phyloP scores from a whole-genome alignment of 345 rosid genomes.

The Acer negundo region DNA sequence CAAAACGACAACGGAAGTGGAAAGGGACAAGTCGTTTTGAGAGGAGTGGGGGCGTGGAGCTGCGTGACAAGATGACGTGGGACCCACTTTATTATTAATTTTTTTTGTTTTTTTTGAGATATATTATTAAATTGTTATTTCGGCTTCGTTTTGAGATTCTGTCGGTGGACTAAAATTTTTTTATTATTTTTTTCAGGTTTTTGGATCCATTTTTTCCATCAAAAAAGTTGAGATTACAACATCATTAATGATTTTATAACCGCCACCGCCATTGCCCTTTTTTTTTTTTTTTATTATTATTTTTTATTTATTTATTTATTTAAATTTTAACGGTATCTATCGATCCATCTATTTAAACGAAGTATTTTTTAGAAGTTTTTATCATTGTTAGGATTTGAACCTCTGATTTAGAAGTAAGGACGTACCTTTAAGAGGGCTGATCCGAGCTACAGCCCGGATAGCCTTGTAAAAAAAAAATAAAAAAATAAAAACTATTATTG shows the following conservation, averaged over 20 bases:
- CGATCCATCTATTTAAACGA: too few species aligned
- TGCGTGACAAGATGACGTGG: background rate
- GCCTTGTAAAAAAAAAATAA: too few species aligned
- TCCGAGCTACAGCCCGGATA: too few species aligned
- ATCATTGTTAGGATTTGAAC: too few species aligned
- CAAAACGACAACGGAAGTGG: background rate
- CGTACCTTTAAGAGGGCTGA: too few species aligned
- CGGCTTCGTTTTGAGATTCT: conserved; percentile 8
- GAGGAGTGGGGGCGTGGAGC: too few species aligned
- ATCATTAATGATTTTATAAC: background rate
- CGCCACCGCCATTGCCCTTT: background rate
- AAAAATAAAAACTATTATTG: too few species aligned
- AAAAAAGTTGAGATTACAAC: background rate
- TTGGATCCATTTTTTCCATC: background rate
- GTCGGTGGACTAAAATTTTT: conserved; percentile 3
- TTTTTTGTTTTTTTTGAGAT: background rate
- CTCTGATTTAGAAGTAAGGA: too few species aligned
- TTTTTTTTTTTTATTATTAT: too few species aligned
- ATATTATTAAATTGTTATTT: background rate
- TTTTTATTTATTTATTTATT: too few species aligned
- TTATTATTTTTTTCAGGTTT: background rate
- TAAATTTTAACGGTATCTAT: too few species aligned
- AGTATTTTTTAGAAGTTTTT: too few species aligned
- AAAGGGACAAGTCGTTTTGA: conserved; percentile 10
- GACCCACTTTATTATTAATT: background rate